Conservation (phyloP, 225 moss, liverwort and hornwort species). For the Rhytidiadelphus loreus region DNA sequence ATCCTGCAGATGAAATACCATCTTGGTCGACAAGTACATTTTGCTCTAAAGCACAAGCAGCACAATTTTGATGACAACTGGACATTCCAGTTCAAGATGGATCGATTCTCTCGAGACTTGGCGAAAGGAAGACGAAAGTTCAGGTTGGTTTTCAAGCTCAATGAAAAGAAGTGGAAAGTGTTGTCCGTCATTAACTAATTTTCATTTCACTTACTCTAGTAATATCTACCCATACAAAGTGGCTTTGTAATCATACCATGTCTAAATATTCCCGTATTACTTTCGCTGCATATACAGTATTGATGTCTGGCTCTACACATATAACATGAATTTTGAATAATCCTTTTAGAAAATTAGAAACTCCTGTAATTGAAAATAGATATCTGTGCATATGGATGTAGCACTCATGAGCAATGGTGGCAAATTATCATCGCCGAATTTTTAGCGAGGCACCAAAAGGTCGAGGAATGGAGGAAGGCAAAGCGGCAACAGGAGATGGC, state of each 20-base stretch:
- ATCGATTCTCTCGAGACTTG: constrained; percentile 48
- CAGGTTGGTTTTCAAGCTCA: constrained; percentile 15
- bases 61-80: constrained; percentile 35
- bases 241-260: neutral
- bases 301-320: neutral
- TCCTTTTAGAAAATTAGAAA: neutral
- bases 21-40: constrained; percentile 27
- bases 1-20: constrained; percentile 41
- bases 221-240: neutral
- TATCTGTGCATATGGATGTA: constrained; percentile 18
- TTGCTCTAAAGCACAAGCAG: constrained; percentile 46
- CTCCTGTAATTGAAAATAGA: neutral
- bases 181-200: neutral
- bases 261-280: neutral
- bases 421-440: constrained; percentile 47
- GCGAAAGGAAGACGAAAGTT: constrained; percentile 57
- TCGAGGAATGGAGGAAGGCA: constrained; percentile 57
- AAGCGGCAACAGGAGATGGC: constrained; percentile 55
- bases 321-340: neutral
- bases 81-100: constrained; percentile 65
- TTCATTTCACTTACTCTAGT: neutral
- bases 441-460: constrained; percentile 46
- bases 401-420: constrained; percentile 80
- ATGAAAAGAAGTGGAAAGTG: neutral
- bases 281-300: neutral